Percentiles rank a stretch among this genome's conserved stretches.
Conservation (phyloP, 2,329 filamentous ascomycete species). For the Rhynchosporium agropyri region DNA sequence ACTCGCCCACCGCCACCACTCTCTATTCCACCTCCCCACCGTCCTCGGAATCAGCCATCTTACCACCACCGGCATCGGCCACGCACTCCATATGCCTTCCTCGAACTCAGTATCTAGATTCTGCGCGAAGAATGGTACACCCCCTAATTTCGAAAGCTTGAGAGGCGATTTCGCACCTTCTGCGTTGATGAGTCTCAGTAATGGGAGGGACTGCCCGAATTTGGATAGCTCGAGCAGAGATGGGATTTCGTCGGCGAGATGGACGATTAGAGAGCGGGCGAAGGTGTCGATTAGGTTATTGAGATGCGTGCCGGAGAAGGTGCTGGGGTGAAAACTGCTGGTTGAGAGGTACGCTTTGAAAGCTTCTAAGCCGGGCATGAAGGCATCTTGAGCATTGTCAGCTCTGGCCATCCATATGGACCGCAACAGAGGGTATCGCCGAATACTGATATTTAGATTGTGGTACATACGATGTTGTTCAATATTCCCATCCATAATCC, state of each 20-base stretch:
- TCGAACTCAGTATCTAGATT: conserved; percentile 32
- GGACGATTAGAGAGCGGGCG: conserved; percentile 41
- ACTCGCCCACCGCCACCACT: conserved; percentile 30
- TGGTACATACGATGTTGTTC: conserved; percentile 43
- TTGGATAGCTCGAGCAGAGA: conserved; percentile 39
- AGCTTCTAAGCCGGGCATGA: conserved; percentile 25
- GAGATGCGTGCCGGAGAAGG: conserved; percentile 24
- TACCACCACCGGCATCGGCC: conserved; percentile 24
- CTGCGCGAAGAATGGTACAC: conserved; percentile 29
- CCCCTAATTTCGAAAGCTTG: conserved; percentile 20
- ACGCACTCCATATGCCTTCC: conserved; percentile 26
- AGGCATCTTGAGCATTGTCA: conserved; percentile 22
- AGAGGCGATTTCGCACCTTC: conserved; percentile 24
- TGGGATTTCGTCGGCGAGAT: conserved; percentile 47
- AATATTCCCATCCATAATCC: conserved; percentile 48
- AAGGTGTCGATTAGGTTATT: conserved; percentile 42
- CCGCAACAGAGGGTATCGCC: not conserved
- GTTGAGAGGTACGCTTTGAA: conserved; percentile 23
- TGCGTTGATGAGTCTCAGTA: conserved; percentile 19
- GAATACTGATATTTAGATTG: not conserved
- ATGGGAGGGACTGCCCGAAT: conserved; percentile 22
- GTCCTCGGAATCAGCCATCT: conserved; percentile 26
- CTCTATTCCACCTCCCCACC: conserved; percentile 22
- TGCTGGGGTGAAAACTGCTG: not conserved
- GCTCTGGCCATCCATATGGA: not conserved